Conservation (phyloP, 768 basidiomycete species). For the Mycena kentingensis region DNA sequence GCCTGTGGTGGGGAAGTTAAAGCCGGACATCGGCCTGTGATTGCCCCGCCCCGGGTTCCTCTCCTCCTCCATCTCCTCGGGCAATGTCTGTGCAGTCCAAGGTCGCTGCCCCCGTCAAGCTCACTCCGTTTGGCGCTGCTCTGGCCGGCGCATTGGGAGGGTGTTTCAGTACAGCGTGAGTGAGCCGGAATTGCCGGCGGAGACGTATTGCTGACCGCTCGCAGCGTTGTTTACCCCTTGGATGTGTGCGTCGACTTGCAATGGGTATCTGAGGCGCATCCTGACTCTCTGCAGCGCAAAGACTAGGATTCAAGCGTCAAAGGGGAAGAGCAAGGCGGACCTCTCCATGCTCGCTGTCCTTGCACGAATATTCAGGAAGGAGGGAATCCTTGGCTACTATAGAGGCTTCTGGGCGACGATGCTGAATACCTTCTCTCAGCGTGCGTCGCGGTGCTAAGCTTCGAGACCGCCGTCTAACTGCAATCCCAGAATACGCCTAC, state of each 20-base stretch:
- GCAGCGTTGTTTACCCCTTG: slow-evolving; percentile 88
- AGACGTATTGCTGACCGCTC: slow-evolving; percentile 6
- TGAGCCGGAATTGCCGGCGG: slow-evolving; percentile 24
- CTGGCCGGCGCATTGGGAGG: slow-evolving; percentile 92
- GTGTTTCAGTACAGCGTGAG: slow-evolving; percentile 91
- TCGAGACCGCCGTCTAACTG: not conserved
- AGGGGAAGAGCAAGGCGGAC: slow-evolving; percentile 54
- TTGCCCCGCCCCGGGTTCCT: slow-evolving; percentile 9
- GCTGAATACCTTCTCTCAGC: slow-evolving; percentile 98
- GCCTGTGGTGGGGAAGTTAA: slow-evolving; percentile 45
- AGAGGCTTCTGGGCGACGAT: slow-evolving; percentile 94
- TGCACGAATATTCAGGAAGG: slow-evolving; percentile 69
- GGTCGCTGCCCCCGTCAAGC: slow-evolving; percentile 45
- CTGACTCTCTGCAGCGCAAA: slow-evolving; percentile 63
- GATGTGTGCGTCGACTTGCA: slow-evolving; percentile 68
- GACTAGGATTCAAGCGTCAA: slow-evolving; percentile 86
- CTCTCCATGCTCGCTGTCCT: slow-evolving; percentile 67
- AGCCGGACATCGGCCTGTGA: slow-evolving; percentile 20
- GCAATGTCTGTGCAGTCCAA: slow-evolving; percentile 56
- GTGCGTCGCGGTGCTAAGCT: slow-evolving; percentile 49
- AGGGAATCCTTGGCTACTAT: slow-evolving; percentile 84
- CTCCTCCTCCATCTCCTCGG: slow-evolving; percentile 6
- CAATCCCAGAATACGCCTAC: slow-evolving; percentile 88
- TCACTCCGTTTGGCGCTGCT: slow-evolving; percentile 88
- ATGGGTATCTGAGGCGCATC: slow-evolving; percentile 10